A percentile compares a stretch with the other conserved stretches of the same genome.
Conservation (phyloP, 352 stramenopile species). For the Globisporangium megalacanthum region DNA sequence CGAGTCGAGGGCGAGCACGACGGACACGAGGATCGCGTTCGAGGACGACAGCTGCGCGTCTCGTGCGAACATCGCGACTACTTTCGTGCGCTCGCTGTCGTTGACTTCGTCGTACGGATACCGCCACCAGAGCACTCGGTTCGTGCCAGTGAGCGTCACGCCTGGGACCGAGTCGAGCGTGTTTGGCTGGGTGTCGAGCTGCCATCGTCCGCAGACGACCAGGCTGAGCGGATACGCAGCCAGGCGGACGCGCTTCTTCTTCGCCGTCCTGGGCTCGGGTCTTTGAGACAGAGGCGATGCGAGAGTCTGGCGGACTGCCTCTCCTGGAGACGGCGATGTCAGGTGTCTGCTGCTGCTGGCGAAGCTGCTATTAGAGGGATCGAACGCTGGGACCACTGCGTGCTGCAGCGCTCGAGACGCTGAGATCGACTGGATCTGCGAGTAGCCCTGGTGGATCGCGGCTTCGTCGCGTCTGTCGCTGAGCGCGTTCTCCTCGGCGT, state of each 20-base stretch:
- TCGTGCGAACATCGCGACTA: slow-evolving; percentile 46
- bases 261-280: neutral
- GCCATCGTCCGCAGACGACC: slow-evolving; percentile 48
- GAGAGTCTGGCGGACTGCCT: neutral
- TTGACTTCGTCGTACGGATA: slow-evolving; percentile 27
- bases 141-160: slow-evolving; percentile 26
- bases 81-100: slow-evolving; percentile 35
- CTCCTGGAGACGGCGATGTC: neutral
- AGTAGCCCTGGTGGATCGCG: slow-evolving; percentile 62
- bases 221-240: slow-evolving; percentile 43
- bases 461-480: slow-evolving; percentile 43
- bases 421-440: slow-evolving; percentile 76
- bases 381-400: slow-evolving; percentile 26
- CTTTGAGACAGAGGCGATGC: neutral
- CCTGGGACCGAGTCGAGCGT: slow-evolving; percentile 36
- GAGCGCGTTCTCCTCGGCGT: slow-evolving; percentile 22
- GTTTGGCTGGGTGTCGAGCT: slow-evolving; percentile 13
- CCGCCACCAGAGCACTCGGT: slow-evolving; percentile 50
- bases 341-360: neutral
- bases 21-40: slow-evolving; percentile 51
- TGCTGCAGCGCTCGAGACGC: slow-evolving; percentile 47
- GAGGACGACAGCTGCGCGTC: slow-evolving; percentile 46
- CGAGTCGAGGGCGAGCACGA: slow-evolving; percentile 59
- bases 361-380: slow-evolving; percentile 2
- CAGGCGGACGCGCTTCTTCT: slow-evolving; percentile 5